Evolutionary conservation across 1,139 yeast genomes (phyloP).

Genomic region (Nakaseomyces bracarensis): DNA sequence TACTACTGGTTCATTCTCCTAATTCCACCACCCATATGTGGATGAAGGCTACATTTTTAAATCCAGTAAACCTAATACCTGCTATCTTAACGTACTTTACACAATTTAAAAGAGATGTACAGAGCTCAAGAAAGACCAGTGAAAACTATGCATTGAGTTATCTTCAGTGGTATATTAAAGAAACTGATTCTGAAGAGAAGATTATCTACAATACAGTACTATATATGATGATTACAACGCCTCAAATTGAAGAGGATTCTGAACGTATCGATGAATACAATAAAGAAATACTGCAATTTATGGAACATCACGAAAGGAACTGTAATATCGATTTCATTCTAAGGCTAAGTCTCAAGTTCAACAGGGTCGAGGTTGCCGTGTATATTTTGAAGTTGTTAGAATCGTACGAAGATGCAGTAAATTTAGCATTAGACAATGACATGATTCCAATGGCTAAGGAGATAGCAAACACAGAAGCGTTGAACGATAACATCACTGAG

Average conservation of each 20-base stretch:
- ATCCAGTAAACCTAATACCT: conserved; percentile 61
- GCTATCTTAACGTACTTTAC: conserved; percentile 63
- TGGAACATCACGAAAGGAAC: conserved; percentile 35
- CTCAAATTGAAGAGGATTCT: conserved; percentile 7
- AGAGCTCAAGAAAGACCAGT: conserved; percentile 22
- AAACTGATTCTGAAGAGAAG: conserved; percentile 41
- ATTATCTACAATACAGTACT: conserved; percentile 64
- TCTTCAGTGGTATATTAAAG: conserved; percentile 51
- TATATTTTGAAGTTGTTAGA: conserved; percentile 59
- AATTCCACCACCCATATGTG: conserved; percentile 66
- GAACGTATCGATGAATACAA: conserved; percentile 27
- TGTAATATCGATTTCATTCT: conserved; percentile 65
- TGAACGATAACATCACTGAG: conserved; percentile 35
- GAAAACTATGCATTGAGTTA: conserved; percentile 63
- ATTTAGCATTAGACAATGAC: conserved; percentile 56
- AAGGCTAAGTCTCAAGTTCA: conserved; percentile 58
- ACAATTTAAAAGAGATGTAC: conserved; percentile 30
- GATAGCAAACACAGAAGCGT: conserved; percentile 46
- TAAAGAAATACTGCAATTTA: conserved; percentile 41
- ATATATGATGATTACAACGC: conserved; percentile 48
- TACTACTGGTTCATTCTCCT: conserved; percentile 62
- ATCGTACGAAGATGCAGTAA: conserved; percentile 73
- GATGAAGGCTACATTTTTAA: conserved; percentile 46
- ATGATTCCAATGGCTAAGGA: conserved; percentile 53
- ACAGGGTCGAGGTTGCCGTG: conserved; percentile 58